Percentiles rank a stretch among this genome's conserved stretches.
phyloP scores from a whole-genome alignment of 805 yeast species.

The Allodekkera sacchari region DNA sequence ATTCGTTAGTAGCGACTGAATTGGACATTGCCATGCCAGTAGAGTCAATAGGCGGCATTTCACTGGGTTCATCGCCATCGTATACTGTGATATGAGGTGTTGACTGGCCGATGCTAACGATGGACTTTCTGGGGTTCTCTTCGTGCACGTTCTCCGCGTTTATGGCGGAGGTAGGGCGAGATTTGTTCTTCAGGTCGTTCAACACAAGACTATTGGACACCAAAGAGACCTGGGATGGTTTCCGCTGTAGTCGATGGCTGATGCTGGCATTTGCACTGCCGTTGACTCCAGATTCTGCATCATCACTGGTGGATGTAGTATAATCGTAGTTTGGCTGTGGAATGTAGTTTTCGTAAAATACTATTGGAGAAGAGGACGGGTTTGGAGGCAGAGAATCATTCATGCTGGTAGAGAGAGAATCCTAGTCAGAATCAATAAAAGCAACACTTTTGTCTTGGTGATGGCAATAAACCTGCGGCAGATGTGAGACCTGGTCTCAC shows the following conservation, averaged over 20 bases:
- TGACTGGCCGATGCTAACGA: too few species aligned
- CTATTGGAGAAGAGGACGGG: constrained; percentile 11
- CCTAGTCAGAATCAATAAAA: too few species aligned
- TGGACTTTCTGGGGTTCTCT: too few species aligned
- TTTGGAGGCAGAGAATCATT: too few species aligned
- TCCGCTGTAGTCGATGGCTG: constrained; percentile 1
- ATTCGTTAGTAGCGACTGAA: too few species aligned
- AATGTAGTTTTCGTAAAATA: constrained; percentile 19
- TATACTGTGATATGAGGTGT: too few species aligned
- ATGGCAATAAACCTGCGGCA: too few species aligned
- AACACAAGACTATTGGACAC: constrained; percentile 2
- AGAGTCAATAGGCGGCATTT: background rate
- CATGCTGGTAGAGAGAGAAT: too few species aligned
- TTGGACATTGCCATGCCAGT: background rate
- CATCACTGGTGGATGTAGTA: constrained; percentile 1
- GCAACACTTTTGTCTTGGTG: too few species aligned
- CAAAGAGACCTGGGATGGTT: constrained; percentile 2
- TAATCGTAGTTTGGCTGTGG: constrained; percentile 7
- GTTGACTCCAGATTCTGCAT: background rate
- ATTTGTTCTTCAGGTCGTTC: constrained; percentile 1
- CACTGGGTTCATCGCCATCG: too few species aligned
- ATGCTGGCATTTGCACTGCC: background rate
- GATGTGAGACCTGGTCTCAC: too few species aligned
- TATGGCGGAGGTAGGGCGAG: background rate
- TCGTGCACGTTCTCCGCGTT: background rate